phyloP scores from a whole-genome alignment of 176 grass and related monocot species.

The Carex cristatella region DNA sequence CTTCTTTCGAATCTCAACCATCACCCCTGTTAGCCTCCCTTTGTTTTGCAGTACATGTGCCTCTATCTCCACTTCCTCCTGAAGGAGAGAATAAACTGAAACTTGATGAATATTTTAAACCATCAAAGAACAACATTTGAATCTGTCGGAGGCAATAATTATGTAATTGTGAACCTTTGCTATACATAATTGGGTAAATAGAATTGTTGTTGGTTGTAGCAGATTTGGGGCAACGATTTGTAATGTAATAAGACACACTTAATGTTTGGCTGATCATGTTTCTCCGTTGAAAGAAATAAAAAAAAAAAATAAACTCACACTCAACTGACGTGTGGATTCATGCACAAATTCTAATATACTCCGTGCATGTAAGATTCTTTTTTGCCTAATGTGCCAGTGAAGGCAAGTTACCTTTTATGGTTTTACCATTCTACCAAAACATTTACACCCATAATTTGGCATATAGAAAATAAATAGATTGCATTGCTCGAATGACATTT shows the following conservation, averaged over 20 bases:
- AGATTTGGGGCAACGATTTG: neutral
- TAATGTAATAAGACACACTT: neutral
- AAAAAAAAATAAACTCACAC: neutral
- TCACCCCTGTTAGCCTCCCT: constrained; percentile 34
- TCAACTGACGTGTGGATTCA: neutral
- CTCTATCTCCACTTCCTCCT: constrained; percentile 45
- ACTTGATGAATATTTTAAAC: neutral
- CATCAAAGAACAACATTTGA: neutral
- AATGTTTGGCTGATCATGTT: neutral
- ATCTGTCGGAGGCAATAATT: neutral
- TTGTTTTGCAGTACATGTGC: constrained; percentile 29
- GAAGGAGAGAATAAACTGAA: neutral
- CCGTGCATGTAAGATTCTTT: neutral
- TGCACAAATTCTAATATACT: neutral
- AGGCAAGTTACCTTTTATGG: neutral
- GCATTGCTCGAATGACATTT: neutral
- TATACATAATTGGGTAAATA: neutral
- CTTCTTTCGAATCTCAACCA: constrained; percentile 40
- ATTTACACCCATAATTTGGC: neutral
- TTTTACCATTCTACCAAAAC: neutral
- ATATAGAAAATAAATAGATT: neutral
- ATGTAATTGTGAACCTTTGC: neutral
- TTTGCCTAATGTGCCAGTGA: neutral
- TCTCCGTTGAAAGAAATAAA: neutral
- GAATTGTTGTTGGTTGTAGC: neutral